These are phyloP conservation scores for Metschnikowia matae DNA, from an alignment of 805 yeast genomes.

Conservation along the genomic window DNA sequence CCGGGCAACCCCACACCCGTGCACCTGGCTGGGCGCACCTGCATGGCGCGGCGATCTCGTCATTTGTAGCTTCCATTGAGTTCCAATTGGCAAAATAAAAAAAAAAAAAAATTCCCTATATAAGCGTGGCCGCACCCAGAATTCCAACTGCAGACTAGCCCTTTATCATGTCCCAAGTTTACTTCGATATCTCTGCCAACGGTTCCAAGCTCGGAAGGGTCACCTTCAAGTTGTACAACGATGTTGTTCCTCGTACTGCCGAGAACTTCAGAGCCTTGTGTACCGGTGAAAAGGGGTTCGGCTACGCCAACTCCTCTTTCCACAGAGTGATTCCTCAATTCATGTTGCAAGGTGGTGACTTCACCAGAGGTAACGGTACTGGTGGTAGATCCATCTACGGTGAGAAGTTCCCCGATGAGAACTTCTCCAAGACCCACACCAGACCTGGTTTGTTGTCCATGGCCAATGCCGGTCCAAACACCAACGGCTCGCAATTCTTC, in stretches of 20 bases:
- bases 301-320: conserved; percentile 82
- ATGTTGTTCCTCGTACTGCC: conserved; percentile 91
- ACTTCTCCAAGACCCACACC: conserved; percentile 70
- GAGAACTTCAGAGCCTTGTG: conserved; percentile 93
- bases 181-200: conserved; percentile 77
- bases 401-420: conserved; percentile 84
- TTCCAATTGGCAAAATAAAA: conserved; percentile 8
- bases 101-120: conserved; percentile 6
- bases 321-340: conserved; percentile 96
- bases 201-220: conserved; percentile 72
- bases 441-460: conserved; percentile 87
- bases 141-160: neutral
- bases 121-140: conserved; percentile 9
- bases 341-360: conserved; percentile 93
- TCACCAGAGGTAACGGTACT: conserved; percentile 73
- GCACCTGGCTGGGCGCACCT: neutral
- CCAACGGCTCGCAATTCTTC: conserved; percentile 97
- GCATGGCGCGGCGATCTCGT: conserved; percentile 1
- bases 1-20: neutral
- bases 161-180: conserved; percentile 59
- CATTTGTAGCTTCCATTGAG: conserved; percentile 8
- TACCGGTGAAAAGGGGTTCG: conserved; percentile 94
- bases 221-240: conserved; percentile 83
- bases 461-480: conserved; percentile 99
- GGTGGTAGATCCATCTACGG: conserved; percentile 93